phyloP scores from a whole-genome alignment of 2,329 filamentous ascomycete species.

The Diaporthe vexans region DNA sequence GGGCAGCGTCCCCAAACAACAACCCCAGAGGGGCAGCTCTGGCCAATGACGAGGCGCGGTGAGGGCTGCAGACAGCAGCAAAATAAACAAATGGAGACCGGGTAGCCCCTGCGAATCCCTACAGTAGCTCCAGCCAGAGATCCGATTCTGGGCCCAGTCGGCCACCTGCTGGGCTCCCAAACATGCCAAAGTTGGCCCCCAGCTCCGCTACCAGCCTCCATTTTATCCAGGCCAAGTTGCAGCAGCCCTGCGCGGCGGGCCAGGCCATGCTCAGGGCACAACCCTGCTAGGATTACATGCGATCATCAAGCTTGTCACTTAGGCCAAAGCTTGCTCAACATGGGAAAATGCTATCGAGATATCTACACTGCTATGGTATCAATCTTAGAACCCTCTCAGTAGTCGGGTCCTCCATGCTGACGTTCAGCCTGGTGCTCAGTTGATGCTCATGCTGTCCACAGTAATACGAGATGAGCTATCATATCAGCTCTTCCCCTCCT shows the following conservation, averaged over 20 bases:
- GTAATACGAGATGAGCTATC: conserved; percentile 21
- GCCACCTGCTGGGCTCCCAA: neutral
- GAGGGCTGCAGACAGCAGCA: conserved; percentile 3
- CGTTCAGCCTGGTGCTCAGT: neutral
- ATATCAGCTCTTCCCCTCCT: neutral
- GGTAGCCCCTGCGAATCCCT: conserved; percentile 27
- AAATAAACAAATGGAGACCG: conserved; percentile 35
- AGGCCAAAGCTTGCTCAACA: conserved; percentile 1
- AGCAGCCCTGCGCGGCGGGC: conserved; percentile 4
- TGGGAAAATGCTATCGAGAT: conserved; percentile 8
- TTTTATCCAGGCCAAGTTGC: conserved; percentile 25
- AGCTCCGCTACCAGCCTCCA: conserved; percentile 35
- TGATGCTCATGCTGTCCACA: neutral
- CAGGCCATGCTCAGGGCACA: neutral
- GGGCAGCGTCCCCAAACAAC: conserved; percentile 26
- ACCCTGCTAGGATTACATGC: neutral
- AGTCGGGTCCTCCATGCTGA: neutral
- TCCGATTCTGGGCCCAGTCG: conserved; percentile 25
- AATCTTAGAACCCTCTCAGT: neutral
- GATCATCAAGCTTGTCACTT: neutral
- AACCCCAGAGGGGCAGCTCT: neutral
- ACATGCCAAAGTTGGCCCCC: conserved; percentile 29
- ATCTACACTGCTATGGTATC: neutral
- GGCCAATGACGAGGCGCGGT: conserved; percentile 30
- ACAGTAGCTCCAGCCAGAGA: conserved; percentile 20